These are phyloP conservation scores for Solanum gracilifrons DNA, from an alignment of 257 asterid species.

Conservation along the genomic window DNA sequence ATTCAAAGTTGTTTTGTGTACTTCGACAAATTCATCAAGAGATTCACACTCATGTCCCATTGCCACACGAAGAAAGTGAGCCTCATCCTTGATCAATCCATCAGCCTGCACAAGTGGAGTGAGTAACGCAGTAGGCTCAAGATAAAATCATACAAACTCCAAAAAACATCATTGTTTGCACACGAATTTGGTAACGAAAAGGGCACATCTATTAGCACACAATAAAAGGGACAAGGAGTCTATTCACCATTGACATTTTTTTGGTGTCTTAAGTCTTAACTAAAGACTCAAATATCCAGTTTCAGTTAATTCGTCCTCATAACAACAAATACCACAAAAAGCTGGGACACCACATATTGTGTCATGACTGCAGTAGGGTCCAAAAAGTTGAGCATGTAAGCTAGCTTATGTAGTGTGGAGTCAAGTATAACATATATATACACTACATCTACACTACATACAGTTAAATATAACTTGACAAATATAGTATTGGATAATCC, in stretches of 20 bases:
- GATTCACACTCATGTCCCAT: slow-evolving; percentile 90
- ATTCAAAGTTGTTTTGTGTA: slow-evolving; percentile 61
- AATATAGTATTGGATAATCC: background rate
- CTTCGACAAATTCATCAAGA: slow-evolving; percentile 68
- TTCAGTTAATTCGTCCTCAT: background rate
- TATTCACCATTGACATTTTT: background rate
- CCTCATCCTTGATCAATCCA: slow-evolving; percentile 50
- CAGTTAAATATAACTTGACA: background rate
- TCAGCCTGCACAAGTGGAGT: slow-evolving; percentile 49
- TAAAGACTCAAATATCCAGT: background rate
- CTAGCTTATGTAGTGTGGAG: background rate
- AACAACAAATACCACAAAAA: background rate
- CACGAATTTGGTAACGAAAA: background rate
- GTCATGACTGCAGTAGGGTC: background rate
- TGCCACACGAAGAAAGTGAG: slow-evolving; percentile 45
- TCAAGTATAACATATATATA: background rate
- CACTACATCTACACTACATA: background rate
- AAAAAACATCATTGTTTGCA: background rate
- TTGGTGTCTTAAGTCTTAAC: background rate
- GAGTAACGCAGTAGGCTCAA: background rate
- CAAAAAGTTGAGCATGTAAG: background rate
- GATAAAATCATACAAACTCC: background rate
- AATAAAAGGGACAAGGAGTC: background rate
- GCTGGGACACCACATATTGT: background rate
- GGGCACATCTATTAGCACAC: background rate